phyloP scores from a whole-genome alignment of 306 rosid genomes.

The Citrullus colocynthis region DNA sequence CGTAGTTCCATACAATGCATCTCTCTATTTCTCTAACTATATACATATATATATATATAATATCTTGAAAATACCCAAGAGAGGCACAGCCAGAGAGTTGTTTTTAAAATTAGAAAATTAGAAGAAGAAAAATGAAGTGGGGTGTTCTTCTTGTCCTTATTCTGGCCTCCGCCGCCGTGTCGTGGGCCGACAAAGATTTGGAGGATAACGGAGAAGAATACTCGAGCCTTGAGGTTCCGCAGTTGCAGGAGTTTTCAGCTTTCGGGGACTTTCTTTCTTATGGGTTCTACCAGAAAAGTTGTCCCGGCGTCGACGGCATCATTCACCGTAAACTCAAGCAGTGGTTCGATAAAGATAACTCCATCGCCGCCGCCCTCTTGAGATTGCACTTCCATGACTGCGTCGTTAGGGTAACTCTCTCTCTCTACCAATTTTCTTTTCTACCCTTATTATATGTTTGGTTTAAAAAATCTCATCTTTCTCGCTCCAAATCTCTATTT shows the following conservation, averaged over 20 bases:
- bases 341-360: conserved; percentile 40
- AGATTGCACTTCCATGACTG: conserved; percentile 90
- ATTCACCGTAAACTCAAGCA: conserved; percentile 32
- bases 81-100: not conserved
- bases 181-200: not conserved
- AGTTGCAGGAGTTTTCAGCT: conserved; percentile 11
- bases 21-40: too few relatives aligned
- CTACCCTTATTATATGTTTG: not conserved
- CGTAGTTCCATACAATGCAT: too few relatives aligned
- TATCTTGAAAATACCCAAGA: not conserved
- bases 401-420: conserved; percentile 35
- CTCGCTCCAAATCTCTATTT: too few relatives aligned
- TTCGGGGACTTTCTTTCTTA: conserved; percentile 38
- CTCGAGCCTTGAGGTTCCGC: conserved; percentile 28
- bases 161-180: conserved; percentile 17
- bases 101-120: not conserved
- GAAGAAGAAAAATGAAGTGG: not conserved
- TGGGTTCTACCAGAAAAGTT: conserved; percentile 35
- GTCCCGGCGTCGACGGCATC: conserved; percentile 54
- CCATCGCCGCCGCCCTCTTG: conserved; percentile 52
- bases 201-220: conserved; percentile 2
- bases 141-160: conserved; percentile 9
- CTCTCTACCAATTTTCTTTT: not conserved
- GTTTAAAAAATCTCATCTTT: too few relatives aligned
- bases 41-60: too few relatives aligned